Base-by-base conservation (phyloP, 495 filamentous ascomycete species). In the Symbiotaphrina buchneri region DNA sequence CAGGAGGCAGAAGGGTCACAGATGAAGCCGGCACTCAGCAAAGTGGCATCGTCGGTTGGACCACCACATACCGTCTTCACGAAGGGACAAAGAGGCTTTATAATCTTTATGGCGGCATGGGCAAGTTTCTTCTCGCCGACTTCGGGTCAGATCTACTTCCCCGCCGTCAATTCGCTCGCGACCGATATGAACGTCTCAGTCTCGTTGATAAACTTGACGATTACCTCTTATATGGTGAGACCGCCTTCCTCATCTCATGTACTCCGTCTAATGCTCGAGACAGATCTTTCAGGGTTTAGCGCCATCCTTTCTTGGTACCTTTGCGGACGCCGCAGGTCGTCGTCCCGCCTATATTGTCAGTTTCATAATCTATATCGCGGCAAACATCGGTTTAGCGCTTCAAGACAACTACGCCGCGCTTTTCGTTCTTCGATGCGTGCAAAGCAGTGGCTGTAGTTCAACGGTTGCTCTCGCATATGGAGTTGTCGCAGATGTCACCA, bases 61-160 rank as follows among this genome's bases (percentile, higher is more conserved):
- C 30, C 51, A 2, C 48, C 51, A 10, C 65, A 73, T 45, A 65
- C 56, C 18, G 56, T 58, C 39, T 77, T 79, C 45, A 58, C 61
- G 10, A 52, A 47, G 16, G 25, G 47, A 7, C 57, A 65, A 34
- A 73, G 64, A 51, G 39, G 55, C 36, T 65, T 65, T 52, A 63
- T 77, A 35, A 54, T 77, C n/a, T 53, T 54, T 38, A 69, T 85
- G 51, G 65, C 71, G 24, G 64, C 67, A 16, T 56, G 59, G 31
- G 65, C 65, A 7, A 61, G 65, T 22, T 73, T 79, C 40, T 65
- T 78, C 44, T 80, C 74, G 0, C 74, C 75, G 2, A 58, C 81
- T 30, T 63, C 64, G 6, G 74, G 71, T 38, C 61, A 70, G 61
- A 55, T 61, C 18, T 63, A 63, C 38, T 50, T 52, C 17, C 57